Conservation (phyloP, 352 stramenopile genomes). For the Aphanomyces invadans region DNA sequence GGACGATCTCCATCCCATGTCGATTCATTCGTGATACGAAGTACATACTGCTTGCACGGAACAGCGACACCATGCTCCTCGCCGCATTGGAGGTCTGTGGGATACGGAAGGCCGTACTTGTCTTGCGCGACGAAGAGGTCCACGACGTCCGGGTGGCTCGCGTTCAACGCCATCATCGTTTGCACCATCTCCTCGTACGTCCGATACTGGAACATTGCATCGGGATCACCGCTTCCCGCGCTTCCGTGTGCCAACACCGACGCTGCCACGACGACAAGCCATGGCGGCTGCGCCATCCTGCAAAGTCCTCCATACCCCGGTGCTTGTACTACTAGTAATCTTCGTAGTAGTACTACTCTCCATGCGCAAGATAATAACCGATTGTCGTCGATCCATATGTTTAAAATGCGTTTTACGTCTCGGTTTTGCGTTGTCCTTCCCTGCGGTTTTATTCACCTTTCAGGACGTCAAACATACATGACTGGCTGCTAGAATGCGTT, state of each 20-base stretch:
- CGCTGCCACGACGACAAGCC: neutral
- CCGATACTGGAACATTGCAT: constrained; percentile 36
- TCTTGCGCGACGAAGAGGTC: constrained; percentile 77
- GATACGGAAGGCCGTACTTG: constrained; percentile 68
- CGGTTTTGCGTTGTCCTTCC: too few relatives aligned
- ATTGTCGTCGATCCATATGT: too few relatives aligned
- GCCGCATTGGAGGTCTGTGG: constrained; percentile 51
- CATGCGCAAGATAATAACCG: too few relatives aligned
- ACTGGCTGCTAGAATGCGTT: too few relatives aligned
- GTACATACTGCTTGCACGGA: constrained; percentile 75
- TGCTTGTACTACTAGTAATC: too few relatives aligned
- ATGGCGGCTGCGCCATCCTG: too few relatives aligned
- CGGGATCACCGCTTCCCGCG: neutral
- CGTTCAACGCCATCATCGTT: constrained; percentile 58
- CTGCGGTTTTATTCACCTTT: too few relatives aligned
- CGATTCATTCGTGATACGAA: constrained; percentile 85
- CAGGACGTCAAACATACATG: too few relatives aligned
- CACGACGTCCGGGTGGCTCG: constrained; percentile 69
- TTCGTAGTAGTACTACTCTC: too few relatives aligned
- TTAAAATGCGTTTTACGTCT: too few relatives aligned
- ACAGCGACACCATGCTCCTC: constrained; percentile 33
- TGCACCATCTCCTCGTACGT: constrained; percentile 62
- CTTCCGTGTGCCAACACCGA: neutral
- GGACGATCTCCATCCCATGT: constrained; percentile 73
- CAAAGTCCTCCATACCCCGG: too few relatives aligned